Conservation (phyloP, 306 rosid genomes). For the Trichosanthes truncata region DNA sequence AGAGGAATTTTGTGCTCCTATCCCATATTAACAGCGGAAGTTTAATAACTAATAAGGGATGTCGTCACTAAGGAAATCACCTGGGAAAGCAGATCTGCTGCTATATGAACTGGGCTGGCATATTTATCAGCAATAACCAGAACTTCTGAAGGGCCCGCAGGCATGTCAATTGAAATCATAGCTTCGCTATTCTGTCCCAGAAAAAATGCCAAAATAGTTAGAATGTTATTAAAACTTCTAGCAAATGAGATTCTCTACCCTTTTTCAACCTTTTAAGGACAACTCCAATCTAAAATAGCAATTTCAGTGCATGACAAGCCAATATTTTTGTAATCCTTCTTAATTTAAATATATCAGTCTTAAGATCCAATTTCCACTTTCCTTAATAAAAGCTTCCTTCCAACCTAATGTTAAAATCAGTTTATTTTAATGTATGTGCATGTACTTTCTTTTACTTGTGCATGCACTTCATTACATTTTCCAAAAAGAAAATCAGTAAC, state of each 20-base stretch:
- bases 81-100: slow-evolving; percentile 98
- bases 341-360: neutral
- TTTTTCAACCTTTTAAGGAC: neutral
- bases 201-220: neutral
- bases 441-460: neutral
- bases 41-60: neutral
- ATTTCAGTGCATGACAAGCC: neutral
- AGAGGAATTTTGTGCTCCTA: neutral
- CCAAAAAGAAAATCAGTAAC: neutral
- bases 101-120: slow-evolving; percentile 80
- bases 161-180: slow-evolving; percentile 98
- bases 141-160: slow-evolving; percentile 99
- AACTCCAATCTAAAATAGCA: neutral
- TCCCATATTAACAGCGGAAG: neutral
- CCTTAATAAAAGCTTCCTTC: neutral
- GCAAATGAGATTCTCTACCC: neutral
- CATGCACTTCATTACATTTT: neutral
- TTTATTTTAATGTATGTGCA: neutral
- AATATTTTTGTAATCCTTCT: neutral
- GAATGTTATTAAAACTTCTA: neutral
- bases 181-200: slow-evolving; percentile 84
- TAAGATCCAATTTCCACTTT: neutral
- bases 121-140: slow-evolving; percentile 86
- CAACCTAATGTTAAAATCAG: neutral
- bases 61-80: slow-evolving; percentile 22